Conservation (phyloP, 495 filamentous ascomycete genomes). For the Penicillium dipodomyicola region DNA sequence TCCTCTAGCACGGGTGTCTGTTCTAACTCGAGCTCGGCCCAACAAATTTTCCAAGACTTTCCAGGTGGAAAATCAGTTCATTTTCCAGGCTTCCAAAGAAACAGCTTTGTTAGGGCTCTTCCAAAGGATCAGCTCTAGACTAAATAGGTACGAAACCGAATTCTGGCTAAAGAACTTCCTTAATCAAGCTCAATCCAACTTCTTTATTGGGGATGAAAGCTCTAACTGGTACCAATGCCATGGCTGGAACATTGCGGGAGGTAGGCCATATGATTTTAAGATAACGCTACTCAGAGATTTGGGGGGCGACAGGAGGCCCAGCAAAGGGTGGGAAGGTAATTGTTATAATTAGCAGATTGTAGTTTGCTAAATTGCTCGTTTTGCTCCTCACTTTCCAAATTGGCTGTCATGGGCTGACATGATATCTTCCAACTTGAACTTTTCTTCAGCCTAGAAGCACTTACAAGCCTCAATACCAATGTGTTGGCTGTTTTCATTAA, state of each 20-base stretch:
- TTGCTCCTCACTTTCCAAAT: neutral
- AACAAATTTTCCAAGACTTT: constrained; percentile 1
- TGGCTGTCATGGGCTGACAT: no score
- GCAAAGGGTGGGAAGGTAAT: constrained; percentile 11
- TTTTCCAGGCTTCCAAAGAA: constrained; percentile 1
- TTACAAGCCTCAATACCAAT: no score
- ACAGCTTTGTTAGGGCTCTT: constrained; percentile 1
- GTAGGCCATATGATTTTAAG: neutral
- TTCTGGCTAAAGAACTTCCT: constrained; percentile 2
- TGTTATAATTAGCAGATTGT: neutral
- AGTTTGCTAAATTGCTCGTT: neutral
- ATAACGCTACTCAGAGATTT: constrained; percentile 2
- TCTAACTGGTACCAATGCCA: constrained; percentile 12
- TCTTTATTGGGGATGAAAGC: constrained; percentile 6
- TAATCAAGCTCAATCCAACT: neutral
- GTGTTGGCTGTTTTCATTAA: no score
- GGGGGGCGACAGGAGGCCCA: neutral
- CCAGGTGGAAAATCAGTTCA: constrained; percentile 1
- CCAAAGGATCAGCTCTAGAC: constrained; percentile 6
- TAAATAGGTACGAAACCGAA: constrained; percentile 6
- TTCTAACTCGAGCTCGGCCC: neutral
- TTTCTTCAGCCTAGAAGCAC: no score
- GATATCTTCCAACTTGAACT: no score
- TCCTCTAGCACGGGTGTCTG: neutral
- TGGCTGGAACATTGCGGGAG: constrained; percentile 3